Evolutionary conservation across 1,139 yeast genomes (phyloP), one percentile per base, ranked within the genome.

Genomic region (Yamadazyma friedrichii): DNA sequence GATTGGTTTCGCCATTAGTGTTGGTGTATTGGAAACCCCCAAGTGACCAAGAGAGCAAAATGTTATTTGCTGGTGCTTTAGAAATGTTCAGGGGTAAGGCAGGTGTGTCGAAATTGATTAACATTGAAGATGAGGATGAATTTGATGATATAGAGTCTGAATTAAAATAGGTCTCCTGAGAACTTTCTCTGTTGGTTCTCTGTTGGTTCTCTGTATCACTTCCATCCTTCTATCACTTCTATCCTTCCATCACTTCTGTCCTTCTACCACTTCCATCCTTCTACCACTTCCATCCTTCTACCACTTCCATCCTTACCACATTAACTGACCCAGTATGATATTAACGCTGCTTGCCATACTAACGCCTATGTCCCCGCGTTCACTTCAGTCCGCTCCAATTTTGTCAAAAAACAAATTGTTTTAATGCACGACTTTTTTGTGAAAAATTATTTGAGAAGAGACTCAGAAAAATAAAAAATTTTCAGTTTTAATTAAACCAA

Each of bases 41-140:
- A 20, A 87, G 96, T 0, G 84, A 86, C 13, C 93, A 83, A 57
- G 87, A 83, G 42, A 70, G 77, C 56, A 78, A 84, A 58, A 89
- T 89, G 96, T 65, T 87, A 38, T 89, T 87, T 54, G 97, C 96
- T 1, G 95, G 94, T 2, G 95, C 95, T 1, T 78, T 87, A 22
- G 96, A 89, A 56, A 65, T 83, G 51, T 76, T 89, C 47, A 74
- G 93, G 58, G 82, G 78, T 41, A 83, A 83, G 54, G 87, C 95
- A 13, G 91, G 93, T 11, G 91, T 85, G 11, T 68, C 80, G 31
- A 78, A 76, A 51, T 63, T 80, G 37, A 64, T 81, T 39, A 81
- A 80, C 51, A 52, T 78, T 13, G 74, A 69, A 27, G 86, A 81
- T 39, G 84, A 79, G 46, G 87, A 82, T 33, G 87, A 81, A 36